These are phyloP conservation scores for Metschnikowia colocasiae DNA, from an alignment of 805 yeast species.

Conservation along the genomic window DNA sequence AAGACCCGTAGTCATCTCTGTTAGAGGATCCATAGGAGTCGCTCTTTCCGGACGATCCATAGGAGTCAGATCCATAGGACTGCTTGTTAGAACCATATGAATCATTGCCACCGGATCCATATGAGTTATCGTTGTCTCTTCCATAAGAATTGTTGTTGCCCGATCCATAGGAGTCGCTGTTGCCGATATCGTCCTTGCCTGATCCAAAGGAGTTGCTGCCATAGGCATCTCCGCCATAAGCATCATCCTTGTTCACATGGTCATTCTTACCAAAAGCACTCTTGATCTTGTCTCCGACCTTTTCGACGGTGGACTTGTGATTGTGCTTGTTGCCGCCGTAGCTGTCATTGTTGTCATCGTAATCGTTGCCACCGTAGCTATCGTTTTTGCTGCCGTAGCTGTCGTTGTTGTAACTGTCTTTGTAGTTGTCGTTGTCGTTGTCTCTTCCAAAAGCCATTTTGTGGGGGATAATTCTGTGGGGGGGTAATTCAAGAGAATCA, in stretches of 20 bases:
- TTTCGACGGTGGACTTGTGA: conserved; percentile 3
- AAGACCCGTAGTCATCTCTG: conserved; percentile 12
- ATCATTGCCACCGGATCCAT: conserved; percentile 18
- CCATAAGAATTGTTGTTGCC: conserved; percentile 25
- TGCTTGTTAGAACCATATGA: conserved; percentile 20
- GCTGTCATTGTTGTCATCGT: conserved; percentile 18
- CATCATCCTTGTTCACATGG: conserved; percentile 13
- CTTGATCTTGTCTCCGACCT: conserved; percentile 15
- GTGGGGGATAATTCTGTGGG: too few species aligned
- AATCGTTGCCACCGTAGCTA: conserved; percentile 6
- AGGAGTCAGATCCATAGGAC: conserved; percentile 25
- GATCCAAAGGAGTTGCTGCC: conserved; percentile 24
- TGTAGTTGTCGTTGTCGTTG: conserved; percentile 11
- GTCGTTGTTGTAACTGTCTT: conserved; percentile 3
- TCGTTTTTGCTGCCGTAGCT: neutral
- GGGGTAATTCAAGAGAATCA: too few species aligned
- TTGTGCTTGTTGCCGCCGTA: conserved; percentile 13
- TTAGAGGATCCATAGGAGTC: conserved; percentile 21
- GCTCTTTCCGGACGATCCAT: conserved; percentile 19
- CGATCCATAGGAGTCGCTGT: neutral
- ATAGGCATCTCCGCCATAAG: conserved; percentile 26
- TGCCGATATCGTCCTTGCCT: conserved; percentile 5
- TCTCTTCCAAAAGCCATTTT: conserved; percentile 11
- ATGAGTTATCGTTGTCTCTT: conserved; percentile 21
- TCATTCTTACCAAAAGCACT: conserved; percentile 11